A percentile compares a stretch with the other conserved stretches of the same genome.
These are phyloP conservation scores for Leishmania turanica DNA, from an alignment of 208 protist species.

Conservation along the genomic window DNA sequence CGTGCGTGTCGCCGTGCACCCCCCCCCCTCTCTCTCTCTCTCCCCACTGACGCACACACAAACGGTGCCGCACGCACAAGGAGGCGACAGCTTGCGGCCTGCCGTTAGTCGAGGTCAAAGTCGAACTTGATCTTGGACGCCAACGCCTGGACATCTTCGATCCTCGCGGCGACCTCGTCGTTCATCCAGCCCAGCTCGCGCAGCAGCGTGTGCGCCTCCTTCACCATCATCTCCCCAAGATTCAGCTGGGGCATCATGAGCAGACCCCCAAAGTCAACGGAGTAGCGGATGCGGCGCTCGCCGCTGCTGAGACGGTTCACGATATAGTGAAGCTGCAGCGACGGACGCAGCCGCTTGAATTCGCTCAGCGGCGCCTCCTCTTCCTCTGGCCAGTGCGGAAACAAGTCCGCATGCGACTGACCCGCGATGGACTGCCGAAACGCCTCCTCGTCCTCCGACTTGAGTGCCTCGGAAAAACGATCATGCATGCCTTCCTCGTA, in stretches of 20 bases:
- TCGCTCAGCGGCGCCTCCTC: conserved; percentile 64
- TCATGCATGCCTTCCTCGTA: conserved; percentile 87
- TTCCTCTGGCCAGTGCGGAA: conserved; percentile 73
- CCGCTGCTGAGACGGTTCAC: conserved; percentile 73
- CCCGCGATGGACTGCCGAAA: conserved; percentile 17
- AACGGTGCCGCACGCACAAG: not conserved
- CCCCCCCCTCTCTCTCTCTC: too few relatives aligned
- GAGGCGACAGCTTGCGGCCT: not conserved
- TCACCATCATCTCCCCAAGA: conserved; percentile 77
- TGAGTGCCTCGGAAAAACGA: conserved; percentile 54
- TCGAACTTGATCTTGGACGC: conserved; percentile 73
- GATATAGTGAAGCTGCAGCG: conserved; percentile 71
- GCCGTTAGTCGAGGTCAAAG: conserved; percentile 75
- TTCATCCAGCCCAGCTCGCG: conserved; percentile 78
- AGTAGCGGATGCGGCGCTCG: conserved; percentile 77
- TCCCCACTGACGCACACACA: not conserved
- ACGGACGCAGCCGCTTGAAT: conserved; percentile 51
- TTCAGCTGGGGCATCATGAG: conserved; percentile 90
- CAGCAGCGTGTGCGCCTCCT: conserved; percentile 71
- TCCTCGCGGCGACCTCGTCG: conserved; percentile 50
- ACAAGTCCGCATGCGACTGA: conserved; percentile 43
- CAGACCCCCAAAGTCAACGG: conserved; percentile 76
- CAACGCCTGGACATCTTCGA: conserved; percentile 51
- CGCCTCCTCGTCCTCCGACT: conserved; percentile 48
- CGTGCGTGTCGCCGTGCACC: not conserved